Percentiles rank a stretch among this genome's conserved stretches.
phyloP scores from a whole-genome alignment of 148 eudicot species.

The Vaccinium corymbosum region DNA sequence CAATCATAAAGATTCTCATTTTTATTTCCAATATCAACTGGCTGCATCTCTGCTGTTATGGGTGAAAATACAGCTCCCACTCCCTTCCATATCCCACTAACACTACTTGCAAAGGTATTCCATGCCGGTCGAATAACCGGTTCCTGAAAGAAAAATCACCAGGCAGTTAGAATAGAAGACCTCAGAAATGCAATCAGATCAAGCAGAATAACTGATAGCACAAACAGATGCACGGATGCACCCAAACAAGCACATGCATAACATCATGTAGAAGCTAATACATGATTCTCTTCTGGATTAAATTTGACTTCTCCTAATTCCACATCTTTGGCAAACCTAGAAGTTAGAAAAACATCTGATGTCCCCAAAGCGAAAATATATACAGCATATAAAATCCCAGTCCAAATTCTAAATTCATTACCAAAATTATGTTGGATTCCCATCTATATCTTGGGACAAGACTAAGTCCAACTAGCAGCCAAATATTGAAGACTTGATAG shows the following conservation, averaged over 20 bases:
- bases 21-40: conserved; percentile 74
- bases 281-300: not conserved
- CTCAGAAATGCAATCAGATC: not conserved
- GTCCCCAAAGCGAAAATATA: not conserved
- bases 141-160: conserved; percentile 46
- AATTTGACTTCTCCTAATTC: not conserved
- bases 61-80: conserved; percentile 97
- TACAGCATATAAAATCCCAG: not conserved
- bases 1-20: conserved; percentile 79
- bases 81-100: conserved; percentile 99
- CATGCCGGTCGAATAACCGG: conserved; percentile 90
- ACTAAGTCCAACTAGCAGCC: not conserved
- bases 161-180: not conserved
- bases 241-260: not conserved
- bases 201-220: not conserved
- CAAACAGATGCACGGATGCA: not conserved
- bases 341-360: conserved; percentile 1
- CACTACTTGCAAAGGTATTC: conserved; percentile 91
- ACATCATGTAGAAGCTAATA: not conserved
- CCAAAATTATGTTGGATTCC: not conserved
- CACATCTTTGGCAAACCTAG: not conserved
- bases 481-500: conserved; percentile 2
- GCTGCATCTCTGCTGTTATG: conserved; percentile 96
- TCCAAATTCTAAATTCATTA: not conserved
- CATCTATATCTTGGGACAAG: not conserved